Evolutionary conservation across 495 filamentous ascomycete genomes (phyloP).

Genomic region (Bryoglossum gracile): DNA sequence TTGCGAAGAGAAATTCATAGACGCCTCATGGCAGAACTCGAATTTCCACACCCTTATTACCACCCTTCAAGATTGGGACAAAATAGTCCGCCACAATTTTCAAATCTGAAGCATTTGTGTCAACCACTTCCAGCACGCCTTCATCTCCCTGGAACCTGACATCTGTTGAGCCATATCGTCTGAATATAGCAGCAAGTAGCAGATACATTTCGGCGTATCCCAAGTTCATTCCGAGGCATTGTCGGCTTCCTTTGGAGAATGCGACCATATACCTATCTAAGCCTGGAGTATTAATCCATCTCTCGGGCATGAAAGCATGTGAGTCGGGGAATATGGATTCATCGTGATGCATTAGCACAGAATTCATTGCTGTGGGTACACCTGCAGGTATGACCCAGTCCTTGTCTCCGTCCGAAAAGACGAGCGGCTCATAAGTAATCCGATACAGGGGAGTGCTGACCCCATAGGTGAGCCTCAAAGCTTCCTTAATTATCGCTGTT

Average conservation of each 20-base stretch:
- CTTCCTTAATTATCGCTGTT: constrained; percentile 37
- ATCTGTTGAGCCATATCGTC: constrained; percentile 27
- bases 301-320: constrained; percentile 33
- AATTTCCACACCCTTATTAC: constrained; percentile 9
- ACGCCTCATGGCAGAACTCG: not conserved
- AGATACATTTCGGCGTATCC: constrained; percentile 41
- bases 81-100: constrained; percentile 3
- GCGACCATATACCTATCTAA: constrained; percentile 35
- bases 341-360: constrained; percentile 33
- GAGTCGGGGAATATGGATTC: constrained; percentile 33
- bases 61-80: not conserved
- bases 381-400: constrained; percentile 23
- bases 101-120: constrained; percentile 11
- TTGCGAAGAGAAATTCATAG: constrained; percentile 21
- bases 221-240: constrained; percentile 41
- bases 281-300: constrained; percentile 34
- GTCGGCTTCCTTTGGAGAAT: constrained; percentile 37
- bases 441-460: constrained; percentile 12
- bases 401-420: not conserved
- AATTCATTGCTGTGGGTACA: constrained; percentile 38
- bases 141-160: constrained; percentile 14
- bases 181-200: constrained; percentile 37
- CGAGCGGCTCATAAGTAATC: constrained; percentile 8
- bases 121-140: constrained; percentile 10
- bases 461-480: constrained; percentile 23